Evolutionary conservation across 768 basidiomycete species (phyloP).

Genomic region (Panaeolus cyanescens): DNA sequence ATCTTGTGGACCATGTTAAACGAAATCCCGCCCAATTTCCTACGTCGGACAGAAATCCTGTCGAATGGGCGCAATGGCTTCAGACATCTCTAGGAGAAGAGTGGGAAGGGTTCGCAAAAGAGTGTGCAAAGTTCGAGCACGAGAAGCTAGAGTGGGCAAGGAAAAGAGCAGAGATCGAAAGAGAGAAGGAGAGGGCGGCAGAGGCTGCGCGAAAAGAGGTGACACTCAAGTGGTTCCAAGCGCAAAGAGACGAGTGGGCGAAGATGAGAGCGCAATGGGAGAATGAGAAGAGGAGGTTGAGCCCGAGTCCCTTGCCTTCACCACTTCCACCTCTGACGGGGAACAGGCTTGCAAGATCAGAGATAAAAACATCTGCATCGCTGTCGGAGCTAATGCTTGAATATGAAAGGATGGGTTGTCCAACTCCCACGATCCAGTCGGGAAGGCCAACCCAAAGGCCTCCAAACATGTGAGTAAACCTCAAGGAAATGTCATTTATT

Average conservation of each 20-base stretch:
- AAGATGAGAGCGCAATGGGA: background rate
- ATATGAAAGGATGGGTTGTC: background rate
- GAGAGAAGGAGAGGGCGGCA: background rate
- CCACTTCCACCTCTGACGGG: background rate
- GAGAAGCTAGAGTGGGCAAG: background rate
- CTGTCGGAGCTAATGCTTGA: background rate
- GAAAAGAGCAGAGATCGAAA: background rate
- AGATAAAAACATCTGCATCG: background rate
- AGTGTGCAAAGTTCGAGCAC: background rate
- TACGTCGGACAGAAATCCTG: background rate
- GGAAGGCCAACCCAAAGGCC: background rate
- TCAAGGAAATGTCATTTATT: background rate
- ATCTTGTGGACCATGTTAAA: background rate
- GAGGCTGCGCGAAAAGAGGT: background rate
- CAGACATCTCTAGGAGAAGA: background rate
- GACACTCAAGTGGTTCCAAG: background rate
- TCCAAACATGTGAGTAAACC: background rate
- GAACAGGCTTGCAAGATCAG: background rate
- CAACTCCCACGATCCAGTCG: background rate
- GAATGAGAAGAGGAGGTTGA: background rate
- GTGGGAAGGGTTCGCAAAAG: background rate
- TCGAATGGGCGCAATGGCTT: background rate
- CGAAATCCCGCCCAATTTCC: background rate
- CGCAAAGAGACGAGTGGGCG: background rate
- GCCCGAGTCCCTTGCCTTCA: background rate